These are phyloP conservation scores for Xanthoconium separans DNA, from an alignment of 1,284 basidiomycete species.

Conservation along the genomic window DNA sequence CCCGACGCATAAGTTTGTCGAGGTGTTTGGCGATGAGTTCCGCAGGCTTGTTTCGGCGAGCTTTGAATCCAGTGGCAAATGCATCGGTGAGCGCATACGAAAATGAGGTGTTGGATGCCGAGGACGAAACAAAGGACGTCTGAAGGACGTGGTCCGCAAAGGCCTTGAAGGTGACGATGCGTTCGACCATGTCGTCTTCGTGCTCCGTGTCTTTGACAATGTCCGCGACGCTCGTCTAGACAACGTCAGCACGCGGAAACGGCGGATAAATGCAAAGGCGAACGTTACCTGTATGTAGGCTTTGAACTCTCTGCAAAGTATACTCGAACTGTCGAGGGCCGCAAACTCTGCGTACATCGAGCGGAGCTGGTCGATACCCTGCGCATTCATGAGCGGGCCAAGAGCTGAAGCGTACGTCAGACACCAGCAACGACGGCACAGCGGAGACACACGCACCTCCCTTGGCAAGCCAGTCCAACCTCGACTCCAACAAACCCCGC, in stretches of 20 bases:
- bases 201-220: conserved; percentile 59
- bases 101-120: conserved; percentile 53
- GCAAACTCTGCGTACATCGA: conserved; percentile 65
- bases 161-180: conserved; percentile 70
- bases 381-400: conserved; percentile 53
- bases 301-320: conserved; percentile 65
- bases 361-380: conserved; percentile 49
- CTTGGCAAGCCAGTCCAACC: conserved; percentile 57
- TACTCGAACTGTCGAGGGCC: conserved; percentile 55
- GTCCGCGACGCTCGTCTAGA: conserved; percentile 48
- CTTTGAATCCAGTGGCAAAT: conserved; percentile 81
- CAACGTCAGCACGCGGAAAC: conserved; percentile 1
- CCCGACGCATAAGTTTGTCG: conserved; percentile 83
- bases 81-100: conserved; percentile 67
- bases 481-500: conserved; percentile 48
- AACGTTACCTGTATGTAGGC: conserved; percentile 50
- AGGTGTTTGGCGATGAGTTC: conserved; percentile 94
- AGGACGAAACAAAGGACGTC: conserved; percentile 24
- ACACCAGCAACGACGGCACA: background rate
- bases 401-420: conserved; percentile 44
- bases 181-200: conserved; percentile 79
- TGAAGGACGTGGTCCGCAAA: conserved; percentile 43
- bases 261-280: background rate
- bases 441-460: conserved; percentile 42
- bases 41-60: conserved; percentile 83